Evolutionary conservation across 2,329 filamentous ascomycete species (phyloP).

Genomic region (Colletotrichum tropicicola): DNA sequence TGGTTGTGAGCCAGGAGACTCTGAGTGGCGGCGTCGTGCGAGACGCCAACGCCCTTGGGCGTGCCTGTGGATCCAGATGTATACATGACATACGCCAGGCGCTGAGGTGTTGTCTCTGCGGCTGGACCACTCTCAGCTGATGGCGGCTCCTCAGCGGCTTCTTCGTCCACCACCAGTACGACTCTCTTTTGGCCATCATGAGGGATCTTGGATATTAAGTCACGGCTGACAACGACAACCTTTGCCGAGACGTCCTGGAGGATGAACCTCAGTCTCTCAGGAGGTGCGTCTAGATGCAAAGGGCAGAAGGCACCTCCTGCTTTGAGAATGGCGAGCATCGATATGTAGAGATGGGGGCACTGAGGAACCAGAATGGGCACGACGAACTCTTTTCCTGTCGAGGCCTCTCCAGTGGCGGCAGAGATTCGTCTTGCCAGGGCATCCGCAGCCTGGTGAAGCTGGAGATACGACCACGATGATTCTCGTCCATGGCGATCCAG

Average conservation of each 20-base stretch:
- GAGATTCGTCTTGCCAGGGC: conserved; percentile 62
- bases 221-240: conserved; percentile 71
- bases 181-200: conserved; percentile 36
- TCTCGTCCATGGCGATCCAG: conserved; percentile 54
- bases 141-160: neutral
- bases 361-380: conserved; percentile 84
- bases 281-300: conserved; percentile 79
- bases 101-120: conserved; percentile 34
- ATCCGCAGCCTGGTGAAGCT: conserved; percentile 68
- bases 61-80: conserved; percentile 90
- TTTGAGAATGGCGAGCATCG: conserved; percentile 80
- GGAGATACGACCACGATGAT: conserved; percentile 65
- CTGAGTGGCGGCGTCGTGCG: conserved; percentile 82
- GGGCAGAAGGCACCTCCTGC: conserved; percentile 88
- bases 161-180: conserved; percentile 48
- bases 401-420: neutral
- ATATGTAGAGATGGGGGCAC: conserved; percentile 79
- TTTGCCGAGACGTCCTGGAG: conserved; percentile 77
- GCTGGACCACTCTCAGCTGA: neutral
- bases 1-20: conserved; percentile 82
- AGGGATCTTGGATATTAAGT: conserved; percentile 52
- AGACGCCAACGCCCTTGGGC: conserved; percentile 87
- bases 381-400: conserved; percentile 45
- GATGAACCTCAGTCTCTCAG: conserved; percentile 82
- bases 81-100: conserved; percentile 90